These are phyloP conservation scores for Entomortierella beljakovae DNA, from an alignment of 192 early-diverging fungal species.

Conservation along the genomic window DNA sequence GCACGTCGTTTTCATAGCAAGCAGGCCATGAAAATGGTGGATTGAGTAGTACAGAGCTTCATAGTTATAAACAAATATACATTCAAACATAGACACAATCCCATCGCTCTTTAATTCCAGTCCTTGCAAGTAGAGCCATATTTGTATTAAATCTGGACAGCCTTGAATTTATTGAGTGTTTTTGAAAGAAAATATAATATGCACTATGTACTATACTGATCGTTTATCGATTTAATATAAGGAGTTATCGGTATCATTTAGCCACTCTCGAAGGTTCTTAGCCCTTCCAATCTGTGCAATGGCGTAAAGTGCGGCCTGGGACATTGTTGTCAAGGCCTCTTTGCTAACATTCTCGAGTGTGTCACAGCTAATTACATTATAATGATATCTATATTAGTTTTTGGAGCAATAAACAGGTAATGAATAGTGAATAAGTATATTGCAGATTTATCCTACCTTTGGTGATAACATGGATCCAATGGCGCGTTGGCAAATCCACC, in stretches of 20 bases:
- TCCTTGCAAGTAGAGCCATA: too few species aligned
- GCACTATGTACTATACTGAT: too few species aligned
- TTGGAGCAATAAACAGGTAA: neutral
- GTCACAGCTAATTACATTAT: conserved; percentile 62
- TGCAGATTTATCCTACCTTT: conserved; percentile 25
- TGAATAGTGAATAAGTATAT: neutral
- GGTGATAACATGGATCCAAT: conserved; percentile 77
- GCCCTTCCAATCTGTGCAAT: conserved; percentile 36
- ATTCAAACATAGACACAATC: too few species aligned
- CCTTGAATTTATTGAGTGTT: too few species aligned
- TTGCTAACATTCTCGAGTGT: conserved; percentile 72
- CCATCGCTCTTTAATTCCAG: too few species aligned
- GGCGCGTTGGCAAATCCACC: conserved; percentile 74
- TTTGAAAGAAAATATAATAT: too few species aligned
- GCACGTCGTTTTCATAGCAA: too few species aligned
- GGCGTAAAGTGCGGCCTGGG: conserved; percentile 50
- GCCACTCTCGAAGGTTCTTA: conserved; percentile 38
- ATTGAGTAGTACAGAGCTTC: too few species aligned
- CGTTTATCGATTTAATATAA: neutral
- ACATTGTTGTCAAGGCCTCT: conserved; percentile 58
- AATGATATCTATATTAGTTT: neutral
- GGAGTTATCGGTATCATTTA: conserved; percentile 6
- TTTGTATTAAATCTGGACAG: too few species aligned
- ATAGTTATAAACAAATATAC: too few species aligned
- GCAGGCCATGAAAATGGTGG: too few species aligned